phyloP scores from a whole-genome alignment of 805 yeast genomes.

The Candida orba region DNA sequence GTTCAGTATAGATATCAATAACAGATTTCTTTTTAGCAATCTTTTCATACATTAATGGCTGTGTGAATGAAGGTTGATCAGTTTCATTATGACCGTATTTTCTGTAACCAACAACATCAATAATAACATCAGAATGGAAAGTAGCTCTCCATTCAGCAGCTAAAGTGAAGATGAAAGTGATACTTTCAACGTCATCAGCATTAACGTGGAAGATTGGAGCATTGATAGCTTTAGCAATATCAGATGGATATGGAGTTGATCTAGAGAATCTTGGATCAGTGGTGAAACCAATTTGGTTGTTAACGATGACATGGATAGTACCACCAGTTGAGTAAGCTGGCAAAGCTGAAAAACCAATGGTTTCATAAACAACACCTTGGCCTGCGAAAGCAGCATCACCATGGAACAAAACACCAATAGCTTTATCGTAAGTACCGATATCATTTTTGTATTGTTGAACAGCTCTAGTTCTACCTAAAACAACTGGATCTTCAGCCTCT shows the following conservation, averaged over 20 bases:
- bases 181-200: conserved; percentile 95
- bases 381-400: conserved; percentile 99
- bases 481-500: conserved; percentile 99
- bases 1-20: conserved; percentile 74
- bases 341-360: conserved; percentile 87
- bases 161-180: conserved; percentile 82
- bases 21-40: conserved; percentile 87
- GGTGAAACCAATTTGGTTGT: conserved; percentile 99
- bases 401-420: conserved; percentile 87
- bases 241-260: conserved; percentile 97
- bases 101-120: conserved; percentile 97
- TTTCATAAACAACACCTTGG: conserved; percentile 98
- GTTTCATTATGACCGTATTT: conserved; percentile 99
- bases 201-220: conserved; percentile 99
- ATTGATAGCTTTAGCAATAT: conserved; percentile 91
- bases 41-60: conserved; percentile 92
- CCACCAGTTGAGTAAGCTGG: conserved; percentile 99
- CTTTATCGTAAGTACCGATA: conserved; percentile 74
- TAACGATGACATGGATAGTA: conserved; percentile 90
- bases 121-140: conserved; percentile 92
- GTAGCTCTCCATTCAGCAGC: conserved; percentile 99
- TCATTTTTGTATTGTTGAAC: conserved; percentile 88
- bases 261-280: conserved; percentile 97
- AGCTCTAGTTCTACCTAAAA: conserved; percentile 95
- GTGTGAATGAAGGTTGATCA: conserved; percentile 98